Conservation (phyloP, 1,284 basidiomycete species). For the Phylloboletellus chloephorus region DNA sequence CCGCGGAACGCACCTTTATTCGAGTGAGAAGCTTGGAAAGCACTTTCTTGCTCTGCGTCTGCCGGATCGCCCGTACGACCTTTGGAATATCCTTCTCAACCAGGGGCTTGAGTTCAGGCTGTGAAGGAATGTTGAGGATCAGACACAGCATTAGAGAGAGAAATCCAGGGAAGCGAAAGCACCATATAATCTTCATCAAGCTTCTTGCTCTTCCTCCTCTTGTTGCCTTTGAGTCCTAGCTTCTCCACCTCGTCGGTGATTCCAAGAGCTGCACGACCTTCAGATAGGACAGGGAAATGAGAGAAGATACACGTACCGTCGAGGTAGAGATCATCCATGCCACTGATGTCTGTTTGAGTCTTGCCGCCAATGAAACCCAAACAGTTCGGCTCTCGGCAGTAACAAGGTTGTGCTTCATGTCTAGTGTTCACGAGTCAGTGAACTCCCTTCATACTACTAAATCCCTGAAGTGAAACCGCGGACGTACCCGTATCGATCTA, state of each 20-base stretch:
- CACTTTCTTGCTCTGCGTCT: constrained; percentile 82
- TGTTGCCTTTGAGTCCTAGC: constrained; percentile 78
- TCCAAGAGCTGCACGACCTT: constrained; percentile 68
- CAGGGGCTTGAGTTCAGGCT: constrained; percentile 75
- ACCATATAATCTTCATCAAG: constrained; percentile 93
- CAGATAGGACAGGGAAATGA: neutral
- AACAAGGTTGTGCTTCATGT: constrained; percentile 93
- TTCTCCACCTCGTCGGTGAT: constrained; percentile 87
- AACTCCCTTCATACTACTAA: neutral
- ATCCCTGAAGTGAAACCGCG: neutral
- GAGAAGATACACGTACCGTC: constrained; percentile 58
- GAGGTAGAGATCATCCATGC: constrained; percentile 93
- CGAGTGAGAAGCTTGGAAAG: constrained; percentile 81
- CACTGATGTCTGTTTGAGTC: constrained; percentile 93
- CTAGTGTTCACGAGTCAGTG: constrained; percentile 37
- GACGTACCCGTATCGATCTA: constrained; percentile 93
- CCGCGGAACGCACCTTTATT: constrained; percentile 57
- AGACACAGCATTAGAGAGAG: neutral
- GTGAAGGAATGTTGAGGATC: constrained; percentile 3
- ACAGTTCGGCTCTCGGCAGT: constrained; percentile 95
- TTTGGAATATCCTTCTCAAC: constrained; percentile 80
- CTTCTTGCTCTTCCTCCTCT: constrained; percentile 88
- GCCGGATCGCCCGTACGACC: constrained; percentile 87
- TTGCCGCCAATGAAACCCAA: constrained; percentile 96
- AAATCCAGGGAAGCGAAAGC: constrained; percentile 17